Evolutionary conservation across 1,139 yeast genomes (phyloP).

Genomic region (Kurtzmaniella quercitrusa): DNA sequence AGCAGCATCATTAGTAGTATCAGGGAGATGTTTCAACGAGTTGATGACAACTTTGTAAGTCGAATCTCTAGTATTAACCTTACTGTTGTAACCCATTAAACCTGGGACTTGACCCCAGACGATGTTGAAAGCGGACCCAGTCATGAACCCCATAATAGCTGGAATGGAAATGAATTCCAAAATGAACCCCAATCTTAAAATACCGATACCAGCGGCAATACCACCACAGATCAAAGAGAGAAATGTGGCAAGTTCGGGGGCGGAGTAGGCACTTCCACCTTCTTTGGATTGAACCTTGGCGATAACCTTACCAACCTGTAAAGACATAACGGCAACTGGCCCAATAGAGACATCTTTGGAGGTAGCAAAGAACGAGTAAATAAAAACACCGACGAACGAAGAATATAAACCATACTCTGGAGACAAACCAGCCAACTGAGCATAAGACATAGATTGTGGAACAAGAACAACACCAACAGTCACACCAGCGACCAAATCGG

Average conservation of each 20-base stretch:
- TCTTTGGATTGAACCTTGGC: slow-evolving; percentile 47
- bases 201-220: slow-evolving; percentile 76
- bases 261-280: slow-evolving; percentile 41
- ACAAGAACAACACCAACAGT: slow-evolving; percentile 92
- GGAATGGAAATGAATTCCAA: slow-evolving; percentile 88
- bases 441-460: slow-evolving; percentile 96
- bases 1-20: slow-evolving; percentile 75
- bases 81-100: slow-evolving; percentile 67
- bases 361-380: slow-evolving; percentile 88
- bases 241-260: slow-evolving; percentile 74
- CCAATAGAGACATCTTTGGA: slow-evolving; percentile 95
- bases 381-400: slow-evolving; percentile 86
- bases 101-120: slow-evolving; percentile 83
- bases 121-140: slow-evolving; percentile 87
- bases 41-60: slow-evolving; percentile 68
- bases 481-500: slow-evolving; percentile 87
- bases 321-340: slow-evolving; percentile 95
- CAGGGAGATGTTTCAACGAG: slow-evolving; percentile 66
- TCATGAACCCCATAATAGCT: slow-evolving; percentile 93
- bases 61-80: slow-evolving; percentile 68
- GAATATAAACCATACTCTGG: slow-evolving; percentile 89
- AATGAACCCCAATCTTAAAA: slow-evolving; percentile 80
- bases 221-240: slow-evolving; percentile 81
- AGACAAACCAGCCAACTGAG: slow-evolving; percentile 75
- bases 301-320: slow-evolving; percentile 77